phyloP scores from a whole-genome alignment of 2,329 filamentous ascomycete genomes.

The Colletotrichum sp. region DNA sequence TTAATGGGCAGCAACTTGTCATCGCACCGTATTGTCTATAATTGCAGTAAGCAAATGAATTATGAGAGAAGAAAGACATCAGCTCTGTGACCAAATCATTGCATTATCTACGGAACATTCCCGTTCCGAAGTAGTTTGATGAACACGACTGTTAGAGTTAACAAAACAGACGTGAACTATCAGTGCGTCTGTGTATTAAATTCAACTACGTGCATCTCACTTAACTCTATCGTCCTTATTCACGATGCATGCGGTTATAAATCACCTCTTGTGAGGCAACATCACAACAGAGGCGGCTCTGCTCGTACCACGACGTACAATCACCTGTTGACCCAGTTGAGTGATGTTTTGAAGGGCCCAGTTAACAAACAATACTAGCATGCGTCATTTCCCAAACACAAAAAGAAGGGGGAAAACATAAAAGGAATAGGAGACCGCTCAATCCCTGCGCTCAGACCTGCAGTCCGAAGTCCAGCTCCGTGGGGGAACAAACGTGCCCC shows the following conservation, averaged over 20 bases:
- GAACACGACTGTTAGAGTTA: rapidly evolving
- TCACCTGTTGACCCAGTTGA: rapidly evolving
- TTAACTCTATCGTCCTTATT: rapidly evolving
- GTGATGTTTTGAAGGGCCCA: background rate
- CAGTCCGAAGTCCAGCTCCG: background rate
- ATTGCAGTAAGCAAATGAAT: rapidly evolving
- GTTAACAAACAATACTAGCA: background rate
- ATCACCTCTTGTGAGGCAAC: background rate
- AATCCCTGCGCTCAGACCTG: background rate
- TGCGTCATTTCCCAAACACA: background rate
- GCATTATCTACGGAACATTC: no score
- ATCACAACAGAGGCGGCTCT: background rate
- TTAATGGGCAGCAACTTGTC: no score
- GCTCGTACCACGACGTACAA: background rate
- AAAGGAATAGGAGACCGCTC: background rate
- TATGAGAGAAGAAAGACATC: rapidly evolving
- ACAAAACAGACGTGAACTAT: background rate
- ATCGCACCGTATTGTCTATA: no score
- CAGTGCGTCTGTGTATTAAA: rapidly evolving
- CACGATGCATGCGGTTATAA: rapidly evolving
- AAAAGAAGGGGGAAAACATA: background rate
- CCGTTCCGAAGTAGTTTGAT: background rate
- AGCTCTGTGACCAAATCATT: no score
- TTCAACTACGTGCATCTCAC: background rate
- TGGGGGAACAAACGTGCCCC: background rate